Evolutionary conservation across 805 yeast species (phyloP).

Genomic region (Pichia rugopelliculosa): DNA sequence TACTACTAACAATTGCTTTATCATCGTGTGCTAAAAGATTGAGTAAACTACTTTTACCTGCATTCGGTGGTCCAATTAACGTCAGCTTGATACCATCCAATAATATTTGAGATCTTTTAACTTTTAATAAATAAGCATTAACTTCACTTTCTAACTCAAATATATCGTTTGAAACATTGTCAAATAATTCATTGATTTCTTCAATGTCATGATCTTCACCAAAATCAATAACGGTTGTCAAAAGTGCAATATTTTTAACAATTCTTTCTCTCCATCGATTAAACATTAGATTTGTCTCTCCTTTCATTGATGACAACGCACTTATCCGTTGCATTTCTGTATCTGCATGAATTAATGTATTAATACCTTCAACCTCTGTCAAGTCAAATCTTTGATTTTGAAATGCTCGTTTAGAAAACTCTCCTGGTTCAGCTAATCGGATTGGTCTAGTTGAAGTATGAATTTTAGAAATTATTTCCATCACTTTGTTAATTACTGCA

Average conservation of each 20-base stretch:
- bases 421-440: constrained; percentile 88
- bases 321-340: constrained; percentile 81
- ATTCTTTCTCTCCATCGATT: constrained; percentile 59
- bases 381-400: constrained; percentile 77
- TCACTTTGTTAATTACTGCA: constrained; percentile 68
- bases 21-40: constrained; percentile 72
- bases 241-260: constrained; percentile 57
- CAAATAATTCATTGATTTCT: constrained; percentile 48
- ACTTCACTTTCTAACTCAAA: constrained; percentile 39
- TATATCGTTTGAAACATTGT: constrained; percentile 40
- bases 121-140: constrained; percentile 34
- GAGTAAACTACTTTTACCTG: constrained; percentile 86
- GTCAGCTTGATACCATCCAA: constrained; percentile 66
- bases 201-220: constrained; percentile 88
- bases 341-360: constrained; percentile 86
- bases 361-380: constrained; percentile 84
- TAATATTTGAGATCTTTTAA: constrained; percentile 54
- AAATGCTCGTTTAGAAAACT: constrained; percentile 82
- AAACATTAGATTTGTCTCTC: constrained; percentile 51
- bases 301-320: constrained; percentile 67
- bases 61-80: constrained; percentile 88
- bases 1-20: constrained; percentile 82
- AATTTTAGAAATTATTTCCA: constrained; percentile 49
- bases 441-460: constrained; percentile 44
- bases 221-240: constrained; percentile 89